These are phyloP conservation scores for Castanopsis chinensis DNA, from an alignment of 306 rosid genomes.

Conservation along the genomic window DNA sequence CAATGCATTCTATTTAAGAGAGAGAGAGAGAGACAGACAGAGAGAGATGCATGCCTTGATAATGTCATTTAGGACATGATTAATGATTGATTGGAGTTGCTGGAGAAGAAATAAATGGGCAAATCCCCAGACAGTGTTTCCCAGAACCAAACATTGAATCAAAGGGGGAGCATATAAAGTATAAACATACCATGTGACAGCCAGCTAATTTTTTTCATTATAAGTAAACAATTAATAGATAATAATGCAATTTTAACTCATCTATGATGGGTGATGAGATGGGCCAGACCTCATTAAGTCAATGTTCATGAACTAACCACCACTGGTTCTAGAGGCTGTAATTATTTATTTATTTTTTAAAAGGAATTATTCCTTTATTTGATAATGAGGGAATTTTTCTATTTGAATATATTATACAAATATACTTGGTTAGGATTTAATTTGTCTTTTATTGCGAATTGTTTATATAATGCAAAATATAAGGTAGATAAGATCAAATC, in stretches of 20 bases:
- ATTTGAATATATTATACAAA: conserved; percentile 9
- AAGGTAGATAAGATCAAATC: background rate
- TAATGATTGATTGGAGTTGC: conserved; percentile 10
- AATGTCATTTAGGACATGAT: conserved; percentile 4
- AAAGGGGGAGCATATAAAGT: conserved; percentile 49
- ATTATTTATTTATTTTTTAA: too few species aligned
- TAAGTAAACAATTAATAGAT: conserved; percentile 22
- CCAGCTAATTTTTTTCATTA: conserved; percentile 42
- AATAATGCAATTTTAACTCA: conserved; percentile 20
- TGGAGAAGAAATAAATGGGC: conserved; percentile 23
- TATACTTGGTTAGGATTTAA: background rate
- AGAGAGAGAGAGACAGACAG: background rate
- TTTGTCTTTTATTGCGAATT: background rate
- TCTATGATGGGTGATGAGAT: conserved; percentile 25
- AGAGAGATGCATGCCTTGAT: background rate
- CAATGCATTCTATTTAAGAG: background rate
- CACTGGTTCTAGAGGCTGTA: conserved; percentile 21
- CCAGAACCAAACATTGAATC: conserved; percentile 49
- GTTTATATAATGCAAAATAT: background rate
- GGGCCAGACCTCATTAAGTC: conserved; percentile 26
- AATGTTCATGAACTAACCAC: conserved; percentile 24
- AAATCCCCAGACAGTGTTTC: conserved; percentile 50
- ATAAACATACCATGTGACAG: conserved; percentile 77
- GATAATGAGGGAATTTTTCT: background rate
- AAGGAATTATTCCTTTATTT: too few species aligned